Evolutionary conservation across 2,329 filamentous ascomycete species (phyloP).

Genomic region (Geosmithia flava): DNA sequence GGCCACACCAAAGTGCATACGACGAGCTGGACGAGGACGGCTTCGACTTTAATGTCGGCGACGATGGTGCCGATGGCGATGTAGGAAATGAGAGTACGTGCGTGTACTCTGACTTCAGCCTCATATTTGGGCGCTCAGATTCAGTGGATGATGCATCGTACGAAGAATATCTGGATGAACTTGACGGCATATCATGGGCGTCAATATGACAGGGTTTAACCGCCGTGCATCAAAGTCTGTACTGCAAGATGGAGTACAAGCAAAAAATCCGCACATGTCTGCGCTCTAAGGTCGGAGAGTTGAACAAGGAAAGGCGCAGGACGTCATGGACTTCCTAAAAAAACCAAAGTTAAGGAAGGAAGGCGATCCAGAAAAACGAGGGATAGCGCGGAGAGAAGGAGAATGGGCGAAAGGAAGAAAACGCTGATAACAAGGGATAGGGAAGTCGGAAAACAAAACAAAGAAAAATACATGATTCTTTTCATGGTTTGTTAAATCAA

Average conservation of each 20-base stretch:
- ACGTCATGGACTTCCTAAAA: neutral
- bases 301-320: neutral
- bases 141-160: constrained; percentile 28
- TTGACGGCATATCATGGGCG: constrained; percentile 41
- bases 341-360: neutral
- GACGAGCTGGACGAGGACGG: constrained; percentile 30
- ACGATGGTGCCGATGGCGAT: constrained; percentile 28
- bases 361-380: neutral
- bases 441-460: neutral
- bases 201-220: neutral
- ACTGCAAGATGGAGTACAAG: neutral
- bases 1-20: constrained; percentile 8
- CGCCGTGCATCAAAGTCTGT: neutral
- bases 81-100: constrained; percentile 29
- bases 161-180: constrained; percentile 42
- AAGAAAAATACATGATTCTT: neutral
- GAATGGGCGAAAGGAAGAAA: neutral
- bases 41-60: constrained; percentile 30
- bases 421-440: neutral
- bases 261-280: neutral
- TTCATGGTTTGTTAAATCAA: neutral
- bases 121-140: constrained; percentile 24
- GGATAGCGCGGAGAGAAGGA: neutral
- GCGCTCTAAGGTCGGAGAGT: neutral
- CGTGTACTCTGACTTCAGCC: constrained; percentile 42